phyloP scores from a whole-genome alignment of 2,329 filamentous ascomycete species.

The Lecanicillium sp. region DNA sequence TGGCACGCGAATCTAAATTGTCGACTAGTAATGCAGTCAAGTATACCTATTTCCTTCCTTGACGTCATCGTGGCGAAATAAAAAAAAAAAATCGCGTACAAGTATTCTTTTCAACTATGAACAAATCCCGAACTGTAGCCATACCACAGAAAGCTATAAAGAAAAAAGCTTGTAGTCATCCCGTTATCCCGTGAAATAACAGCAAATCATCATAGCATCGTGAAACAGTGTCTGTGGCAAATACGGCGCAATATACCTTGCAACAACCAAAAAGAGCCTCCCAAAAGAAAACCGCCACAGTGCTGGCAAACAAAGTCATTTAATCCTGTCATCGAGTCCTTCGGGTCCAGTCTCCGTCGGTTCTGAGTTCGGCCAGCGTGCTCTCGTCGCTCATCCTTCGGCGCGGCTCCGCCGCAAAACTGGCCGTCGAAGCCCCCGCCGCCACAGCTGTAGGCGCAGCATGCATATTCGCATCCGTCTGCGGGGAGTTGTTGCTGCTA shows the following conservation, averaged over 20 bases:
- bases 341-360: slow-evolving; percentile 5
- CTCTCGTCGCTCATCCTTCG: slow-evolving; percentile 8
- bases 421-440: not conserved
- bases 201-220: slow-evolving; percentile 1
- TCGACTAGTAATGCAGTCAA: not conserved
- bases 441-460: not conserved
- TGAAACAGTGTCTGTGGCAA: too few species aligned
- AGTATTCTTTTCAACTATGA: too few species aligned
- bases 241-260: too few species aligned
- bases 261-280: not conserved
- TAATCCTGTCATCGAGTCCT: slow-evolving; percentile 3
- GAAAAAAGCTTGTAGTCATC: too few species aligned
- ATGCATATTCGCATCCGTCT: not conserved
- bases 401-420: not conserved
- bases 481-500: not conserved
- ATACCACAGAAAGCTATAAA: too few species aligned
- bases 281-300: too few species aligned
- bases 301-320: not conserved
- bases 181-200: too few species aligned
- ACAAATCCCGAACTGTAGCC: too few species aligned
- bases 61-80: not conserved
- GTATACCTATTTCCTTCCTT: not conserved
- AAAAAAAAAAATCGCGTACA: too few species aligned
- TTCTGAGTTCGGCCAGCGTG: slow-evolving; percentile 5
- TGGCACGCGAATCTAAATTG: not conserved